Evolutionary conservation across 2,329 filamentous ascomycete genomes (phyloP), one percentile per base, ranked within the genome.

Genomic region (Verticillium nonalfalfae): DNA sequence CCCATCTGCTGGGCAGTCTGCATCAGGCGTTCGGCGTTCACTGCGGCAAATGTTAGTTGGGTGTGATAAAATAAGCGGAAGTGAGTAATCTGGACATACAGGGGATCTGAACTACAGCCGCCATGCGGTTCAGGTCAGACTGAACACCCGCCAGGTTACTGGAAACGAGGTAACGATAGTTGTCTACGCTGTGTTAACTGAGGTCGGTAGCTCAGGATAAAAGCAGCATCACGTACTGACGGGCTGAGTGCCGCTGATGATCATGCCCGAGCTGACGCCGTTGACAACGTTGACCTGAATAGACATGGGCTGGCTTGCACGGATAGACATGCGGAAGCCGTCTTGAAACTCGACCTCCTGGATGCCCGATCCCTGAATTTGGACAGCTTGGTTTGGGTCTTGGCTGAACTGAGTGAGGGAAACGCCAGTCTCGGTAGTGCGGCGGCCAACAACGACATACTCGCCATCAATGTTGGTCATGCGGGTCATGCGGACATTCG

Each of bases 161-260:
- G 34, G 65, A 66, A 31, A 67, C 66, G 26, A 66, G 65, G n/a
- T 67, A 67, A 11, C 66, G 61, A 56, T 64, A 67, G 60, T 67
- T 66, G 60, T 67, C 66, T 67, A 18, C 15, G n/a, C 6, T 13
- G 33, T 1, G 34, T 45, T 34, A 18, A 56, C 6, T 3, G 38
- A 1, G 4, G 5, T 33, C 4, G 15, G 35, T 13, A n/a, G 4
- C 4, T 15, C 1, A 21, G 21, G 40, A 1, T 34, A 7, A 11
- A 7, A 45, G 13, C 10, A 3, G n/a, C n/a, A 21, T 9, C 3
- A 57, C 66, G 62, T 52, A 67, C 66, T 67, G 36, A 66, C 62
- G 40, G 65, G 61, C 63, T 62, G 62, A 15, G 62, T 62, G 56
- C 65, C 62, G 54, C 64, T 64, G 13, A 60, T 64, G 40, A 66